Evolutionary conservation across 202 grass and related monocot genomes (phyloP).

Genomic region (Panicum hallii): DNA sequence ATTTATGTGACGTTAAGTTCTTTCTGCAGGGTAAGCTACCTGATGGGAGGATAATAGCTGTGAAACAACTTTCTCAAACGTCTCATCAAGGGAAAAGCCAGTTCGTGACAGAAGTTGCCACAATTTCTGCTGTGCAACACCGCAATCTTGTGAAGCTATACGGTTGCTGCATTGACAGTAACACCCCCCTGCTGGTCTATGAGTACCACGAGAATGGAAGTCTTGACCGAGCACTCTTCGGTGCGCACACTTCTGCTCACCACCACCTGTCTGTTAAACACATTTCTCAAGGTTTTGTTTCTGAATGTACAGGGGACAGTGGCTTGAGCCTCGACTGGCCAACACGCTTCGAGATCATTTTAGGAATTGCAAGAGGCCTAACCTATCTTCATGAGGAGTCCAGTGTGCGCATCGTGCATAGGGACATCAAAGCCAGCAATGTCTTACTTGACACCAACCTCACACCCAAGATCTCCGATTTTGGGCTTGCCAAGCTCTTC

Average conservation of each 20-base stretch:
- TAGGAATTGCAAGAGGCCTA: conserved; percentile 76
- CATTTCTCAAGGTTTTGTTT: conserved; percentile 5
- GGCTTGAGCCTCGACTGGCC: conserved; percentile 67
- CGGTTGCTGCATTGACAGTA: conserved; percentile 76
- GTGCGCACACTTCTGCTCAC: conserved; percentile 28
- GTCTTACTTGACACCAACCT: conserved; percentile 69
- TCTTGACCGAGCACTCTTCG: conserved; percentile 74
- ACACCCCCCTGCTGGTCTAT: conserved; percentile 64
- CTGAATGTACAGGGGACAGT: conserved; percentile 46
- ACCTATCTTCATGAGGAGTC: conserved; percentile 85
- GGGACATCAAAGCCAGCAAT: conserved; percentile 86
- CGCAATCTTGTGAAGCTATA: conserved; percentile 76
- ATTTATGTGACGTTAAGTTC: background rate
- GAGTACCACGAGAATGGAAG: conserved; percentile 76
- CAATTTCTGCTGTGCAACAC: conserved; percentile 73
- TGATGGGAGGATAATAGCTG: conserved; percentile 71
- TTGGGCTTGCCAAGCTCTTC: conserved; percentile 91
- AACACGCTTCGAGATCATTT: conserved; percentile 65
- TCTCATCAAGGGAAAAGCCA: conserved; percentile 76
- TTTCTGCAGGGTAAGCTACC: conserved; percentile 56
- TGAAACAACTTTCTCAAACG: conserved; percentile 71
- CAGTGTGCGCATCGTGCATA: conserved; percentile 65
- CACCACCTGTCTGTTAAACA: background rate
- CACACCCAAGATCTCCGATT: conserved; percentile 85
- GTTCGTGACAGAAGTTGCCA: conserved; percentile 74